Percentiles rank a stretch among this genome's conserved stretches.
Evolutionary conservation across 345 rosid species (phyloP).

Genomic region (Lepidium aucheri): DNA sequence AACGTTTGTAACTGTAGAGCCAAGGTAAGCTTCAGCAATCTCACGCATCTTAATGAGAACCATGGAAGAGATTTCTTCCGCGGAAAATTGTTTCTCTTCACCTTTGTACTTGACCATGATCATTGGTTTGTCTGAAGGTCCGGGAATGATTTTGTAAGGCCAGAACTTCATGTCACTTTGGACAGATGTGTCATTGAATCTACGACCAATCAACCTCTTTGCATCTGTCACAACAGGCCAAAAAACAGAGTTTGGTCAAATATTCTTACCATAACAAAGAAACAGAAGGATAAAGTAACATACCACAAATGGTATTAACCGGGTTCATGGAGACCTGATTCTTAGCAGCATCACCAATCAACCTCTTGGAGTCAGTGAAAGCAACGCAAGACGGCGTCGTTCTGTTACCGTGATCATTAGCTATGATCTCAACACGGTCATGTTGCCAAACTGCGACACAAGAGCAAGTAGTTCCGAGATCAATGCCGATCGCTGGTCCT

Average conservation of each 20-base stretch:
- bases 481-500: slow-evolving; percentile 30
- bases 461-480: slow-evolving; percentile 29
- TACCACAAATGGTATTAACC: slow-evolving; percentile 37
- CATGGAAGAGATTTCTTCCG: slow-evolving; percentile 31
- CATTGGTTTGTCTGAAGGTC: too few relatives aligned
- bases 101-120: slow-evolving; percentile 21
- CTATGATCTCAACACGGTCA: slow-evolving; percentile 32
- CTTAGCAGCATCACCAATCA: slow-evolving; percentile 25
- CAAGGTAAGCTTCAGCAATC: slow-evolving; percentile 22
- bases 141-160: too few relatives aligned
- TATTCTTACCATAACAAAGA: too few relatives aligned
- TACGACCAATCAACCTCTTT: too few relatives aligned
- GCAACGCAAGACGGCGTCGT: neutral
- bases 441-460: slow-evolving; percentile 35
- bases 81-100: slow-evolving; percentile 30
- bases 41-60: slow-evolving; percentile 26
- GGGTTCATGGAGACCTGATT: slow-evolving; percentile 44
- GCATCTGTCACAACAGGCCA: too few relatives aligned
- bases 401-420: slow-evolving; percentile 31
- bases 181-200: too few relatives aligned
- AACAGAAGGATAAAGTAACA: neutral
- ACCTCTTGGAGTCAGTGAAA: neutral
- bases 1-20: slow-evolving; percentile 12
- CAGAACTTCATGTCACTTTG: too few relatives aligned
- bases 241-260: too few relatives aligned